Conservation (phyloP, 768 basidiomycete species). For the Cantharellus anzutake region DNA sequence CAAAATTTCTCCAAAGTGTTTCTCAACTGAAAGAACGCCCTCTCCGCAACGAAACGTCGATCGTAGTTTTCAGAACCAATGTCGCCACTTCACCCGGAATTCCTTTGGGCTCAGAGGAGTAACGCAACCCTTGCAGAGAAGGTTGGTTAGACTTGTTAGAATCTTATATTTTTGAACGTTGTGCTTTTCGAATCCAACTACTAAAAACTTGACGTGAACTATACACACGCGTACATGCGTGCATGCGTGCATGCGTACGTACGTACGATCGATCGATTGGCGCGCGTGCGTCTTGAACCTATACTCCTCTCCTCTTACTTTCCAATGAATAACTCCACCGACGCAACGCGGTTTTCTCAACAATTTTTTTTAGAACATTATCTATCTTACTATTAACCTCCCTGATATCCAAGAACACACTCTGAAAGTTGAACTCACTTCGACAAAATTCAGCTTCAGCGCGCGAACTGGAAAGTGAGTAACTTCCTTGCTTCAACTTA, state of each 20-base stretch:
- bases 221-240: neutral
- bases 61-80: no score
- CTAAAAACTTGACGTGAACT: neutral
- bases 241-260: neutral
- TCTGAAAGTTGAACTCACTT: conserved; percentile 40
- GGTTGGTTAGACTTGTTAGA: conserved; percentile 22
- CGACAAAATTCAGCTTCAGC: conserved; percentile 41
- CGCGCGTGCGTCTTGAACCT: neutral
- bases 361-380: conserved; percentile 42
- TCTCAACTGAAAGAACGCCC: no score
- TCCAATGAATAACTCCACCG: no score
- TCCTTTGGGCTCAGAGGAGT: conserved; percentile 91
- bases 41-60: no score
- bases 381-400: conserved; percentile 72
- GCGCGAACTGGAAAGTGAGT: conserved; percentile 47
- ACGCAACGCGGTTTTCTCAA: neutral
- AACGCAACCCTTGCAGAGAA: conserved; percentile 42
- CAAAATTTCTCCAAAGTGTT: no score
- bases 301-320: no score
- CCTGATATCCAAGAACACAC: conserved; percentile 43
- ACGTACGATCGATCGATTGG: neutral
- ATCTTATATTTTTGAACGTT: neutral
- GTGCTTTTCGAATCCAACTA: neutral
- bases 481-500: conserved; percentile 4
- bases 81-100: conserved; percentile 45